Evolutionary conservation across 2,329 filamentous ascomycete genomes (phyloP).

Genomic region (Capronia coronata): DNA sequence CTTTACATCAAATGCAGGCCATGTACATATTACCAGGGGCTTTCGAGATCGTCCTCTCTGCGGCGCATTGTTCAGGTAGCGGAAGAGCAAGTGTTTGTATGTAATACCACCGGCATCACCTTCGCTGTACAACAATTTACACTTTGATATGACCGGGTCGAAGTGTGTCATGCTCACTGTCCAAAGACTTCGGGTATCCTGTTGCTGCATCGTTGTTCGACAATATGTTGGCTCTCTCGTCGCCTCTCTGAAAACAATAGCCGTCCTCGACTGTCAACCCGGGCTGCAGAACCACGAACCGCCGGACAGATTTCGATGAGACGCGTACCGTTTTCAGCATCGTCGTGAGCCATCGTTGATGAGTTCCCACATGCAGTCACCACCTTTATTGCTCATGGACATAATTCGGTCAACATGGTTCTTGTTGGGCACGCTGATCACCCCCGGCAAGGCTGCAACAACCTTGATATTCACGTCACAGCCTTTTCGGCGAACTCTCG

Average conservation of each 20-base stretch:
- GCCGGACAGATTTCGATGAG: too few species aligned
- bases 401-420: background rate
- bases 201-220: too few species aligned
- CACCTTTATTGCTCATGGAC: too few species aligned
- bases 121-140: conserved; percentile 20
- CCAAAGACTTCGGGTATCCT: too few species aligned
- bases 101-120: conserved; percentile 19
- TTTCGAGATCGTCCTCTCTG: background rate
- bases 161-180: background rate
- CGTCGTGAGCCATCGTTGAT: too few species aligned
- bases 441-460: background rate
- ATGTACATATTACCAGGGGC: background rate
- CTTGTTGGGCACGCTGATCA: background rate
- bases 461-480: background rate
- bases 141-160: conserved; percentile 14
- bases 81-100: conserved; percentile 8
- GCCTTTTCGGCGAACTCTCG: background rate
- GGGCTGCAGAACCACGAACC: too few species aligned
- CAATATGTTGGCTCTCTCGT: too few species aligned
- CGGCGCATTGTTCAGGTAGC: background rate
- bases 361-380: too few species aligned
- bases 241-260: too few species aligned
- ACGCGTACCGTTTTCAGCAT: too few species aligned
- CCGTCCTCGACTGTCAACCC: too few species aligned
- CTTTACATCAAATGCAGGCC: background rate